A percentile compares a stretch with the other conserved stretches of the same genome.
These are phyloP conservation scores for Apophysomyces trapeziformis DNA, from an alignment of 371 early-diverging fungal species.

Conservation along the genomic window DNA sequence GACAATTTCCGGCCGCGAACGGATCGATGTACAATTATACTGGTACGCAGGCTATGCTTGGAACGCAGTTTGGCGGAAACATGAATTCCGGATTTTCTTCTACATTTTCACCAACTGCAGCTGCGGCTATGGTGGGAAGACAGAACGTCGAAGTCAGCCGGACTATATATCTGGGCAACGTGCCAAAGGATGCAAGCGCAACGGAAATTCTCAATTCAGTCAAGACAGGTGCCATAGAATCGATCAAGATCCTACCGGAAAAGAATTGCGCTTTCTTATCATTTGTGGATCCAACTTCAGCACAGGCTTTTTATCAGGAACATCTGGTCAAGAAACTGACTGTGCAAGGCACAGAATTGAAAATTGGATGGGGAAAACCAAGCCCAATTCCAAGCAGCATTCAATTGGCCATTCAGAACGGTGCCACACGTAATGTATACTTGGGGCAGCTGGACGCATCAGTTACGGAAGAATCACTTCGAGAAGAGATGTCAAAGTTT, in stretches of 20 bases:
- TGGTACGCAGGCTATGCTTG: conserved; percentile 2
- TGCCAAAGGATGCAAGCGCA: conserved; percentile 58
- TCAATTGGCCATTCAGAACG: conserved; percentile 56
- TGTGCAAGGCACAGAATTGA: conserved; percentile 56
- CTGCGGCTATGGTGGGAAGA: conserved; percentile 13
- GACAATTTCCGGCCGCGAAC: conserved; percentile 17
- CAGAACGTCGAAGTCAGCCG: conserved; percentile 49
- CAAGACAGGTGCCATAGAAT: conserved; percentile 73
- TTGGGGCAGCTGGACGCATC: conserved; percentile 65
- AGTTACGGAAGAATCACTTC: conserved; percentile 55
- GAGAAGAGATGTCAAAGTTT: conserved; percentile 53
- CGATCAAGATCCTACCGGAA: conserved; percentile 65
- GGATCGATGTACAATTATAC: conserved; percentile 23
- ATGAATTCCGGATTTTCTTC: conserved; percentile 10
- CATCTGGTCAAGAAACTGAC: conserved; percentile 32
- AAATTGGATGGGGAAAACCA: conserved; percentile 79
- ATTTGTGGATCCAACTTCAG: conserved; percentile 72
- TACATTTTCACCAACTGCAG: conserved; percentile 14
- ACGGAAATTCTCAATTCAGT: conserved; percentile 74
- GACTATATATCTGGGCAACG: conserved; percentile 79
- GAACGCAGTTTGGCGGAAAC: conserved; percentile 7
- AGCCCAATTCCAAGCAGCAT: conserved; percentile 48
- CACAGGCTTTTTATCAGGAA: conserved; percentile 59
- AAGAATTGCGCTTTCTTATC: conserved; percentile 80
- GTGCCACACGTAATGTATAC: conserved; percentile 78